These are phyloP conservation scores for Cyanodermella asteris DNA, from an alignment of 2,329 filamentous ascomycete genomes.

Conservation along the genomic window DNA sequence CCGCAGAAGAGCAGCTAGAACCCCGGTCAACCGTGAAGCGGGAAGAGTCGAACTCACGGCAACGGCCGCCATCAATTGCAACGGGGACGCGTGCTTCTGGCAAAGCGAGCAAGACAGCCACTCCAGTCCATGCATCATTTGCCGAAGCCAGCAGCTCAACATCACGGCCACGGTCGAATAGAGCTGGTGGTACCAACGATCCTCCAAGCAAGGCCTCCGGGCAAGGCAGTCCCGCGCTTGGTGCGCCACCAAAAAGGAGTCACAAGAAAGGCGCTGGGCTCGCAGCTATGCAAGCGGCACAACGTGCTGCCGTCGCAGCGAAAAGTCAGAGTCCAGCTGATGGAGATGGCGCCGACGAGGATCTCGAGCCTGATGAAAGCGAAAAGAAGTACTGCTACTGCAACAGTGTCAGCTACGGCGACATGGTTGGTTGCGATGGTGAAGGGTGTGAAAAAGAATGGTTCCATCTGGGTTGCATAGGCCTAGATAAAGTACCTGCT, in stretches of 20 bases:
- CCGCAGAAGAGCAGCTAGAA: too few relatives aligned
- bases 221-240: constrained; percentile 7
- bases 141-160: constrained; percentile 15
- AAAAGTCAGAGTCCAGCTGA: constrained; percentile 20
- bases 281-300: constrained; percentile 10
- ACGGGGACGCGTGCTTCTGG: constrained; percentile 16
- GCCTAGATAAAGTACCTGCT: constrained; percentile 55
- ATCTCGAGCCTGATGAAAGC: constrained; percentile 42
- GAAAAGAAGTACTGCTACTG: constrained; percentile 64
- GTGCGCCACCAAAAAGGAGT: constrained; percentile 15
- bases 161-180: constrained; percentile 8
- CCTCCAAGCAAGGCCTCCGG: constrained; percentile 15
- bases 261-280: constrained; percentile 16
- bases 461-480: constrained; percentile 70
- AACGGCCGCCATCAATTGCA: constrained; percentile 10
- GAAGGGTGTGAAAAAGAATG: constrained; percentile 53
- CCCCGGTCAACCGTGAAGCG: constrained; percentile 13
- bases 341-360: constrained; percentile 25
- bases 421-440: constrained; percentile 66
- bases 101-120: constrained; percentile 24
- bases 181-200: constrained; percentile 12
- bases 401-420: constrained; percentile 58
- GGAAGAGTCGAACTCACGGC: constrained; percentile 12
- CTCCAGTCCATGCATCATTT: constrained; percentile 22
- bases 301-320: constrained; percentile 16